Evolutionary conservation across 2,329 filamentous ascomycete genomes (phyloP).

Genomic region (Trichoderma sp.): DNA sequence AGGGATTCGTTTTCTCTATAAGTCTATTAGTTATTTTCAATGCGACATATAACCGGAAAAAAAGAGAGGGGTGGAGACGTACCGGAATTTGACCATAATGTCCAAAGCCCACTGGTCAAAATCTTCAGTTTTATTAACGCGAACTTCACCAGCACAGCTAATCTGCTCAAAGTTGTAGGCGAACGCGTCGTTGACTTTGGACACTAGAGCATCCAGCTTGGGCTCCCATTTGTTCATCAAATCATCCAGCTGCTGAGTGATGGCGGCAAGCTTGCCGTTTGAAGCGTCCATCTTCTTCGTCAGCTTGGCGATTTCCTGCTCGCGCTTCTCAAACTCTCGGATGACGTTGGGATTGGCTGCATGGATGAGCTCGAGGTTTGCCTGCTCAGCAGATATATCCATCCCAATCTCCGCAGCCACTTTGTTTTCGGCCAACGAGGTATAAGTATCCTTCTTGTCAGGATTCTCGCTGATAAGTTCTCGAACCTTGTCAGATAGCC

Average conservation of each 20-base stretch:
- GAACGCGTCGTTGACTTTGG: conserved; percentile 86
- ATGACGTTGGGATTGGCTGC: conserved; percentile 75
- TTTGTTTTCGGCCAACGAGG: conserved; percentile 49
- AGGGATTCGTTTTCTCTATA: conserved; percentile 75
- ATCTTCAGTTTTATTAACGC: conserved; percentile 84
- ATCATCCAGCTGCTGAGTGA: conserved; percentile 61
- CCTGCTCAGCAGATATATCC: conserved; percentile 72
- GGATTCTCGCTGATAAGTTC: conserved; percentile 44
- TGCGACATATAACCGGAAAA: neutral
- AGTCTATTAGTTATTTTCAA: neutral
- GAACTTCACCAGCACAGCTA: conserved; percentile 88
- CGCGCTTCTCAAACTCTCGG: conserved; percentile 73
- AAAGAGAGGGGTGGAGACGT: conserved; percentile 37
- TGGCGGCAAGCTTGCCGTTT: conserved; percentile 55
- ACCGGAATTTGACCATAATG: conserved; percentile 94
- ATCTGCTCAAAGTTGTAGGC: conserved; percentile 92
- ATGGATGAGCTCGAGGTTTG: conserved; percentile 77
- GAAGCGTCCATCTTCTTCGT: conserved; percentile 57
- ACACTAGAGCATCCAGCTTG: conserved; percentile 72
- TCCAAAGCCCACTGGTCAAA: conserved; percentile 94
- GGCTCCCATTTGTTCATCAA: conserved; percentile 81
- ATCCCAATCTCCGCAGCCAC: conserved; percentile 65
- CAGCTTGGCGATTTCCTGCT: conserved; percentile 68
- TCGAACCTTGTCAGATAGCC: conserved; percentile 41
- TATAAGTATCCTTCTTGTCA: conserved; percentile 45